Conservation (phyloP, 2,329 filamentous ascomycete genomes). For the Albifimbria verrucaria region DNA sequence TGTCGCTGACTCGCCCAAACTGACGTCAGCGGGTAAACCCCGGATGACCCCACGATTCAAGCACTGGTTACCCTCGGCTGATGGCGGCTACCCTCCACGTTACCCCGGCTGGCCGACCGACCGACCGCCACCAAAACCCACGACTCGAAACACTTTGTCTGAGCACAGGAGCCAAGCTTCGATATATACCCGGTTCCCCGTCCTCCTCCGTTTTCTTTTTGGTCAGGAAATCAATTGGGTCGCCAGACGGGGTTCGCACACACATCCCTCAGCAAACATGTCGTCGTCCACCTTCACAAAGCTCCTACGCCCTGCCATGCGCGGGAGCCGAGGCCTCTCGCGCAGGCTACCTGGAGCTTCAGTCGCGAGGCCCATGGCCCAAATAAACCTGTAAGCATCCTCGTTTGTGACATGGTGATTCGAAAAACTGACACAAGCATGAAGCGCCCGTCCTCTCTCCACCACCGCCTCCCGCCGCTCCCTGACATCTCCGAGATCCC, state of each 20-base stretch:
- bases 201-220: neutral
- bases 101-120: neutral
- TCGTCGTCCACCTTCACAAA: slow-evolving; percentile 45
- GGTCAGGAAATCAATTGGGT: neutral
- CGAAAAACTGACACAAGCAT: slow-evolving; percentile 5
- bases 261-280: slow-evolving; percentile 14
- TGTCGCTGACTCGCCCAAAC: slow-evolving; percentile 6
- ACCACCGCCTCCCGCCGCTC: slow-evolving; percentile 52
- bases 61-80: slow-evolving; percentile 20
- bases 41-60: slow-evolving; percentile 8
- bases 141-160: neutral
- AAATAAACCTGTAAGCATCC: slow-evolving; percentile 22
- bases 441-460: slow-evolving; percentile 52
- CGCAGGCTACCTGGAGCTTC: slow-evolving; percentile 22
- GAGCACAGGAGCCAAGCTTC: too few relatives aligned
- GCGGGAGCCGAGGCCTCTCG: slow-evolving; percentile 36
- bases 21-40: slow-evolving; percentile 25
- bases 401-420: neutral
- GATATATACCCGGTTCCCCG: too few relatives aligned
- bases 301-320: slow-evolving; percentile 49
- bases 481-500: slow-evolving; percentile 71
- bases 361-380: slow-evolving; percentile 17
- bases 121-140: neutral
- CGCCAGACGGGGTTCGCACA: too few relatives aligned
- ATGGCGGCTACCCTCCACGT: slow-evolving; percentile 1